Base-by-base conservation (phyloP, 495 filamentous ascomycete species). In the Hypoxylon trugodes region DNA sequence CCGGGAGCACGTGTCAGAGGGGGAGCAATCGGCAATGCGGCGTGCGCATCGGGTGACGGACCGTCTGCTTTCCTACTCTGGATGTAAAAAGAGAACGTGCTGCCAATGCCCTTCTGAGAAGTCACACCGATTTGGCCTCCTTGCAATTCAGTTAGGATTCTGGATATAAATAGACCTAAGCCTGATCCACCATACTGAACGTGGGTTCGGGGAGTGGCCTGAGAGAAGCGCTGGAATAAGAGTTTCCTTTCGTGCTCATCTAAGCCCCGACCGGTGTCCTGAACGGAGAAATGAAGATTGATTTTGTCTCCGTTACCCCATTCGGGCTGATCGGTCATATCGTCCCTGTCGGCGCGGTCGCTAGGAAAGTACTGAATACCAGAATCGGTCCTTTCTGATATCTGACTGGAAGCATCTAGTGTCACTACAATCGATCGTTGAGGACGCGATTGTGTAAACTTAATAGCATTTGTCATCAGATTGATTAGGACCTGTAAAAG, bases 61-160 rank as follows among this genome's bases (percentile, higher is more conserved):
- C 38, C 16, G 16, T n/a, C 7, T 3, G 58, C 51, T 45, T 65
- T 79, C 22, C 82, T 73, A 30, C 78, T 78, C 51, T 79, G 78
- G 59, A 85, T 72, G 70, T 92, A 94, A 72, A 96, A 96, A 10
- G 89, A 89, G 75, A 96, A 96, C 0, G 89, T 93, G 69, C 89
- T 92, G 13, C 92, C 92, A 35, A 86, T 73, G 6, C 87, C 90
- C 48, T 87, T 79, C 63, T 86, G 81, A 2, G 89, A 91, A 13
- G 84, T 80, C 1, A 95, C 90, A 1, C 90, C 91, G 53, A 96
- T 93, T 57, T 92, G 89, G 4, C 92, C 92, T 16, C 91, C 91
- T 76, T 93, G 90, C 9, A 95, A 70, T 64, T 94, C 90, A 15
- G 89, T 90, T 6, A 96, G 76, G 50, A 88, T 85, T 32, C 89